Conservation (phyloP, 2,329 filamentous ascomycete genomes). For the Zymoseptoria brevis region DNA sequence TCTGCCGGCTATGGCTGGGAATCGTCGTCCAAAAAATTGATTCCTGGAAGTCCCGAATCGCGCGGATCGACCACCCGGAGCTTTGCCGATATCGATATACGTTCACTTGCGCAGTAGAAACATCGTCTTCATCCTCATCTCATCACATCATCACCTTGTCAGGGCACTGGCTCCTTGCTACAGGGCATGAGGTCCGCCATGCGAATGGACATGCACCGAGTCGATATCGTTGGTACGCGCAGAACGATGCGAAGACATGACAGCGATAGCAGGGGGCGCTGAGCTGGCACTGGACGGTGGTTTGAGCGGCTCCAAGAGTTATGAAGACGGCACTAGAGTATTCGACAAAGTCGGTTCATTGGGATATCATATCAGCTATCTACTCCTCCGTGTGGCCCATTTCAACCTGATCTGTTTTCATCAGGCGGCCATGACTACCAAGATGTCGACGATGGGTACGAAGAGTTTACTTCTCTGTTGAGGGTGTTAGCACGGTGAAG, state of each 20-base stretch:
- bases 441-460: not conserved
- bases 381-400: not conserved
- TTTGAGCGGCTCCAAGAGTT: not conserved
- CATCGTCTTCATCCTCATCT: too few species aligned
- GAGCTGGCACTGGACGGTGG: not conserved
- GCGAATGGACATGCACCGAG: too few species aligned
- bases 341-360: not conserved
- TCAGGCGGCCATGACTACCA: not conserved
- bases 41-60: conserved; percentile 2
- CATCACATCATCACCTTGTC: too few species aligned
- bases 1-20: not conserved
- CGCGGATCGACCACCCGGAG: not conserved
- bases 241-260: too few species aligned
- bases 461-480: conserved; percentile 15
- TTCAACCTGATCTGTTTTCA: not conserved
- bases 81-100: not conserved
- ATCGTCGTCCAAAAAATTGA: not conserved
- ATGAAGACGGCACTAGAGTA: not conserved
- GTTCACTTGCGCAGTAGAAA: not conserved
- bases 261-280: not conserved
- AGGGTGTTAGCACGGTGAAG: conserved; percentile 13
- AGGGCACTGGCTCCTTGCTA: too few species aligned
- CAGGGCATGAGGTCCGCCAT: too few species aligned
- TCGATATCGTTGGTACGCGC: too few species aligned
- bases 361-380: not conserved